Evolutionary conservation across 768 basidiomycete genomes (phyloP).

Genomic region (Pleurotus tuoliensis): DNA sequence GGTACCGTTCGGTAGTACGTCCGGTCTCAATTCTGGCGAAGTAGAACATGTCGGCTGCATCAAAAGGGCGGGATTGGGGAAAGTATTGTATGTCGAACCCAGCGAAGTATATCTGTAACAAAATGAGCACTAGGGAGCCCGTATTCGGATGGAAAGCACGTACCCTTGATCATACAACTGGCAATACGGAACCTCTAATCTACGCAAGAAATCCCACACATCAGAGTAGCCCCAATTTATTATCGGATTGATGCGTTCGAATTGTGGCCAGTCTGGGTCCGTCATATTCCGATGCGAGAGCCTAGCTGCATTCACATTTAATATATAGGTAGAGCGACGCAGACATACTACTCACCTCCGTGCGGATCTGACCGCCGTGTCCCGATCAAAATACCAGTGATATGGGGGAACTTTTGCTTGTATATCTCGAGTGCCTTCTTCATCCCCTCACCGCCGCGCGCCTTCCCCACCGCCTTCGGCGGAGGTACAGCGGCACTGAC

Average conservation of each 20-base stretch:
- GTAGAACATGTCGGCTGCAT: slow-evolving; percentile 20
- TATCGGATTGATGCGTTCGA: slow-evolving; percentile 91
- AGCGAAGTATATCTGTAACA: slow-evolving; percentile 89
- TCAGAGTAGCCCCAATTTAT: slow-evolving; percentile 92
- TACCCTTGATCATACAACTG: slow-evolving; percentile 88
- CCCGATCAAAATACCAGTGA: slow-evolving; percentile 84
- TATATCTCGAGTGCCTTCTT: slow-evolving; percentile 71
- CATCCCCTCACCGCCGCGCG: slow-evolving; percentile 71
- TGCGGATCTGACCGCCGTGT: slow-evolving; percentile 90
- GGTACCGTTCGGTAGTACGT: not conserved
- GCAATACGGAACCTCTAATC: slow-evolving; percentile 81
- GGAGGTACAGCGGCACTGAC: slow-evolving; percentile 18
- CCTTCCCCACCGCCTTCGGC: slow-evolving; percentile 41
- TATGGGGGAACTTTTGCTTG: slow-evolving; percentile 58
- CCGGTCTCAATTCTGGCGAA: not conserved
- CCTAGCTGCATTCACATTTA: slow-evolving; percentile 42
- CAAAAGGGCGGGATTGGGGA: slow-evolving; percentile 84
- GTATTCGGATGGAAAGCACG: slow-evolving; percentile 19
- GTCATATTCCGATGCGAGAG: slow-evolving; percentile 74
- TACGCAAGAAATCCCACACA: slow-evolving; percentile 84
- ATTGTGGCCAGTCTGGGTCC: slow-evolving; percentile 85
- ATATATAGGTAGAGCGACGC: not conserved
- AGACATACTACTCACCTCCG: slow-evolving; percentile 64
- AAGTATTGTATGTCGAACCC: slow-evolving; percentile 93
- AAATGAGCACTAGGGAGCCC: not conserved